These are phyloP conservation scores for Termitomyces sp. DNA, from an alignment of 768 basidiomycete species.

Conservation along the genomic window DNA sequence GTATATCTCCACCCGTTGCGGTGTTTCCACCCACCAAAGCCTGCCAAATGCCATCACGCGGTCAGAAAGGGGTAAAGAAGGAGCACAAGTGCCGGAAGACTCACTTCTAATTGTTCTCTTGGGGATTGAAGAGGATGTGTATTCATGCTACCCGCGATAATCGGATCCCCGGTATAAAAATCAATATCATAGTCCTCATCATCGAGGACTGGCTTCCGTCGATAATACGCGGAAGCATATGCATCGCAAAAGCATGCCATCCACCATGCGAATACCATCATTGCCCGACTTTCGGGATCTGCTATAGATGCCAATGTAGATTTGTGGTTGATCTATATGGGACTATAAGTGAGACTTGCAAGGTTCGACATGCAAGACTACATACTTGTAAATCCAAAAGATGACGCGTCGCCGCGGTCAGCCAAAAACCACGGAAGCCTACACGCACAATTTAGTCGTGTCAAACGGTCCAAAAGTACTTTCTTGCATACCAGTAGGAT, in stretches of 20 bases:
- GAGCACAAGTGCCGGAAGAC: conserved; percentile 10
- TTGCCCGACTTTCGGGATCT: conserved; percentile 71
- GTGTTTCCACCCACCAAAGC: conserved; percentile 53
- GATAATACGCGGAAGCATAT: conserved; percentile 78
- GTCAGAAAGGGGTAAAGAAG: conserved; percentile 8
- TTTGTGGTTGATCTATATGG: conserved; percentile 73
- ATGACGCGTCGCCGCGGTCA: conserved; percentile 72
- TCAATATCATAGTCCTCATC: conserved; percentile 90
- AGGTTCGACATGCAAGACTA: conserved; percentile 10
- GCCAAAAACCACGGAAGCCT: conserved; percentile 88
- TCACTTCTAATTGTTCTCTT: conserved; percentile 76
- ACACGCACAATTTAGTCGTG: conserved; percentile 1
- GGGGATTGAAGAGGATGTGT: conserved; percentile 51
- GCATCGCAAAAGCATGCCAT: conserved; percentile 85
- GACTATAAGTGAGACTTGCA: conserved; percentile 7
- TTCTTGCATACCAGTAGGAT: conserved; percentile 53
- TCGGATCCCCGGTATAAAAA: conserved; percentile 74
- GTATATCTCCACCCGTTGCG: conserved; percentile 4
- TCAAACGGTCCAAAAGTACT: conserved; percentile 5
- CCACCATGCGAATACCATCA: conserved; percentile 94
- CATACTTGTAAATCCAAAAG: conserved; percentile 69
- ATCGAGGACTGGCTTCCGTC: conserved; percentile 80
- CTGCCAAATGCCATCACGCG: conserved; percentile 27
- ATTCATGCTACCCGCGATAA: conserved; percentile 42
- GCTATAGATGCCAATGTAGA: conserved; percentile 68